phyloP scores from a whole-genome alignment of 1,139 yeast genomes.

The Meyerozyma elateridarum region DNA sequence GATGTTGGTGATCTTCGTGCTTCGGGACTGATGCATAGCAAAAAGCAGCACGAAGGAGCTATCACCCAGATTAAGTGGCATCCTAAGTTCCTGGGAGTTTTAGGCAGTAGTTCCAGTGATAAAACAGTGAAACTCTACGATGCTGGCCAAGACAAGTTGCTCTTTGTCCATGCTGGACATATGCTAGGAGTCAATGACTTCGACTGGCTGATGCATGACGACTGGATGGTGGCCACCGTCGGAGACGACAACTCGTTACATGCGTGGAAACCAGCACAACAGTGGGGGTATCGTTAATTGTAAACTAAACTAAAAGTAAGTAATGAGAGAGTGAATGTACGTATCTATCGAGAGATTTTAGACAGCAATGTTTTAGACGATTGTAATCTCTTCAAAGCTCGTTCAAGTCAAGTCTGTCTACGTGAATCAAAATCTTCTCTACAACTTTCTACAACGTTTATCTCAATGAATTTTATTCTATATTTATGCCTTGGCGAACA shows the following conservation, averaged over 20 bases:
- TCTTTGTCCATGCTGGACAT: conserved; percentile 88
- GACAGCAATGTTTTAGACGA: too few species aligned
- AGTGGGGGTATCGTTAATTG: background rate
- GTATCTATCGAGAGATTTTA: background rate
- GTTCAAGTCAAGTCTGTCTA: too few species aligned
- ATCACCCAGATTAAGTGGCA: conserved; percentile 79
- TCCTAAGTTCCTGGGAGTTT: conserved; percentile 50
- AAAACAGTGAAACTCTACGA: conserved; percentile 71
- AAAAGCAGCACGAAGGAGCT: conserved; percentile 52
- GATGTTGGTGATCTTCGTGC: conserved; percentile 69
- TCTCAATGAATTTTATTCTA: conserved; percentile 1
- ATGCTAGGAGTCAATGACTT: conserved; percentile 82
- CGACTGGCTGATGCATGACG: conserved; percentile 78
- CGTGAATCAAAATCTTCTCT: too few species aligned
- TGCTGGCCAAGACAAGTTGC: conserved; percentile 38
- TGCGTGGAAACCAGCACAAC: conserved; percentile 63
- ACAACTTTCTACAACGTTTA: background rate
- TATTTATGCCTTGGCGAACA: conserved; percentile 51
- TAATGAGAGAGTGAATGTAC: too few species aligned
- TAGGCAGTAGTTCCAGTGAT: conserved; percentile 76
- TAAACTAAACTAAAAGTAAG: too few species aligned
- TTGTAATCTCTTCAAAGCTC: too few species aligned
- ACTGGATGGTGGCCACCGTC: conserved; percentile 77
- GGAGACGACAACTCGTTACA: conserved; percentile 88
- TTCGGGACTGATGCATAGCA: conserved; percentile 22